Conservation (phyloP, 2,329 filamentous ascomycete genomes). For the Coleophoma cylindrospora region DNA sequence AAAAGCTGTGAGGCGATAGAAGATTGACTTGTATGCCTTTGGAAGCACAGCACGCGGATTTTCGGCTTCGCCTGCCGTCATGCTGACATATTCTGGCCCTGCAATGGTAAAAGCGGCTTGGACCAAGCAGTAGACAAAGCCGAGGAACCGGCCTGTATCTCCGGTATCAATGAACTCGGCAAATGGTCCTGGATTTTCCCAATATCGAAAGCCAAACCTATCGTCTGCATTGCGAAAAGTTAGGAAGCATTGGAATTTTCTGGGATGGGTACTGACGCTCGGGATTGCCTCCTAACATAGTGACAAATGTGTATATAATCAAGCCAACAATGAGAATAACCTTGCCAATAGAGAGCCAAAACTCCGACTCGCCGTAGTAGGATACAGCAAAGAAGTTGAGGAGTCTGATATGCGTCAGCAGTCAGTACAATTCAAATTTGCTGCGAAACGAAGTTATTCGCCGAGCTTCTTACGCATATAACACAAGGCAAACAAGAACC, state of each 20-base stretch:
- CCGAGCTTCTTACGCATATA: slow-evolving; percentile 39
- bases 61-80: slow-evolving; percentile 43
- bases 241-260: slow-evolving; percentile 56
- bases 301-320: slow-evolving; percentile 67
- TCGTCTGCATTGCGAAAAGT: slow-evolving; percentile 55
- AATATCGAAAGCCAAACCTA: slow-evolving; percentile 50
- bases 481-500: slow-evolving; percentile 25
- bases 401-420: slow-evolving; percentile 51
- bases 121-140: slow-evolving; percentile 50
- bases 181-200: slow-evolving; percentile 44
- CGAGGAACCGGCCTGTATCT: slow-evolving; percentile 59
- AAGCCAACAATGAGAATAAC: slow-evolving; percentile 49
- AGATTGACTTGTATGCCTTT: slow-evolving; percentile 54
- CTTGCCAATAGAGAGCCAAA: slow-evolving; percentile 52
- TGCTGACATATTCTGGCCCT: slow-evolving; percentile 47
- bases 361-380: slow-evolving; percentile 66
- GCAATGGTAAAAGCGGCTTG: slow-evolving; percentile 49
- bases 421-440: slow-evolving; percentile 7
- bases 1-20: slow-evolving; percentile 54
- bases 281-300: slow-evolving; percentile 71
- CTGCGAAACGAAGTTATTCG: neutral
- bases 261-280: slow-evolving; percentile 64
- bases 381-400: slow-evolving; percentile 63
- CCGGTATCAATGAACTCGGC: slow-evolving; percentile 52
- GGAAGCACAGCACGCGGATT: slow-evolving; percentile 48